phyloP scores from a whole-genome alignment of 192 early-diverging fungal genomes.

The Gamsiella multidivaricata region DNA sequence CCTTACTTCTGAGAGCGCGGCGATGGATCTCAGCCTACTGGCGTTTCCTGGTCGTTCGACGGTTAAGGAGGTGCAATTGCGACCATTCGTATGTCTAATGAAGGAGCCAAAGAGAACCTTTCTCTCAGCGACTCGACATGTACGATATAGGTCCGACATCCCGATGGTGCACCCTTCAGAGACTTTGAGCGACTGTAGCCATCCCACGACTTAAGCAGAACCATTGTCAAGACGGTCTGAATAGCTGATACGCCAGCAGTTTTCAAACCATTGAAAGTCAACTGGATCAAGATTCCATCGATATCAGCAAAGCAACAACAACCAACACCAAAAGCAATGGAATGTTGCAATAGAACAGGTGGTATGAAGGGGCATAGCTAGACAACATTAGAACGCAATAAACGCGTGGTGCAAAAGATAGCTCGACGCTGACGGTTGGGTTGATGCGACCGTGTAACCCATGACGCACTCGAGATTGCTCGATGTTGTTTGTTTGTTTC shows the following conservation, averaged over 20 bases:
- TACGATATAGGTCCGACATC: constrained; percentile 9
- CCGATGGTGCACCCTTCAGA: background rate
- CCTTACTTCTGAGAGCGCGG: constrained; percentile 5
- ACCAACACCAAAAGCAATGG: too few relatives aligned
- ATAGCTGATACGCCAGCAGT: constrained; percentile 19
- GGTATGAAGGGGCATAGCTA: too few relatives aligned
- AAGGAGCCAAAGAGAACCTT: background rate
- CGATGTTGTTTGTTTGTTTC: too few relatives aligned
- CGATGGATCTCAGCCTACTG: background rate
- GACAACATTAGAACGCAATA: too few relatives aligned
- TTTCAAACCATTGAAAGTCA: constrained; percentile 37
- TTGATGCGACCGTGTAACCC: too few relatives aligned
- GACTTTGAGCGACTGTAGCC: constrained; percentile 12
- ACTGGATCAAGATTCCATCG: constrained; percentile 41
- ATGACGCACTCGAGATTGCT: too few relatives aligned
- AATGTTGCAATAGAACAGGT: too few relatives aligned
- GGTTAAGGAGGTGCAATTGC: background rate
- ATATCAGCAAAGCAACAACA: constrained; percentile 24
- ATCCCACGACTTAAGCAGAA: constrained; percentile 46
- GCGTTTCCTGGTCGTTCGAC: background rate
- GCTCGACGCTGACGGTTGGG: too few relatives aligned
- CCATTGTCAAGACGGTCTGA: constrained; percentile 26
- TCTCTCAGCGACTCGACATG: constrained; percentile 1
- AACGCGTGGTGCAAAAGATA: too few relatives aligned
- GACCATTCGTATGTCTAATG: background rate